Conservation (phyloP, 352 stramenopile genomes). For the Globisporangium radiosum region DNA sequence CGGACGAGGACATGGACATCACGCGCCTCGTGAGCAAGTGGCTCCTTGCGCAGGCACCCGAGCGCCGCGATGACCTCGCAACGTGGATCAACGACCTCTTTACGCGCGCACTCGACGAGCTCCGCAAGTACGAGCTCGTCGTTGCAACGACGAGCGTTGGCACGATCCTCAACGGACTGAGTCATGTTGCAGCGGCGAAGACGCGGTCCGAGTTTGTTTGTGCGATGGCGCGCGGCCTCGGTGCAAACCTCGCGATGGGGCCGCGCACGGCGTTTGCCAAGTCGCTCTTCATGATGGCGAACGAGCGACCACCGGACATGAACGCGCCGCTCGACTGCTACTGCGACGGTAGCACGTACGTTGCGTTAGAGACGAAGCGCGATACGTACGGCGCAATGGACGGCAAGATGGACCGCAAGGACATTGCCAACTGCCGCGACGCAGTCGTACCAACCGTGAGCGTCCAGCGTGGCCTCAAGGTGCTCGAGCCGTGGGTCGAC, state of each 20-base stretch:
- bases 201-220: slow-evolving; percentile 87
- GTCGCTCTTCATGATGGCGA: slow-evolving; percentile 88
- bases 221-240: slow-evolving; percentile 88
- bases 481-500: slow-evolving; percentile 90
- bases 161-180: slow-evolving; percentile 90
- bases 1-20: slow-evolving; percentile 85
- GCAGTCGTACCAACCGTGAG: slow-evolving; percentile 72
- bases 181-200: slow-evolving; percentile 69
- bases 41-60: slow-evolving; percentile 54
- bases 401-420: slow-evolving; percentile 49
- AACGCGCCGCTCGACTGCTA: slow-evolving; percentile 86
- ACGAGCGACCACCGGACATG: slow-evolving; percentile 87
- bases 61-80: slow-evolving; percentile 42
- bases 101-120: slow-evolving; percentile 77
- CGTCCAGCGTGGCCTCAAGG: slow-evolving; percentile 83
- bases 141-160: slow-evolving; percentile 93
- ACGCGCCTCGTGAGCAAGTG: slow-evolving; percentile 77
- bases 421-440: slow-evolving; percentile 29
- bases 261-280: slow-evolving; percentile 84
- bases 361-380: slow-evolving; percentile 73
- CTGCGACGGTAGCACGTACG: slow-evolving; percentile 57
- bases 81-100: slow-evolving; percentile 93
- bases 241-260: slow-evolving; percentile 84
- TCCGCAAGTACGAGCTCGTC: slow-evolving; percentile 77
- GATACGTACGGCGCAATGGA: slow-evolving; percentile 73